Base-by-base conservation (phyloP, 2,329 filamentous ascomycete species). In the Clonostachys chloroleuca region DNA sequence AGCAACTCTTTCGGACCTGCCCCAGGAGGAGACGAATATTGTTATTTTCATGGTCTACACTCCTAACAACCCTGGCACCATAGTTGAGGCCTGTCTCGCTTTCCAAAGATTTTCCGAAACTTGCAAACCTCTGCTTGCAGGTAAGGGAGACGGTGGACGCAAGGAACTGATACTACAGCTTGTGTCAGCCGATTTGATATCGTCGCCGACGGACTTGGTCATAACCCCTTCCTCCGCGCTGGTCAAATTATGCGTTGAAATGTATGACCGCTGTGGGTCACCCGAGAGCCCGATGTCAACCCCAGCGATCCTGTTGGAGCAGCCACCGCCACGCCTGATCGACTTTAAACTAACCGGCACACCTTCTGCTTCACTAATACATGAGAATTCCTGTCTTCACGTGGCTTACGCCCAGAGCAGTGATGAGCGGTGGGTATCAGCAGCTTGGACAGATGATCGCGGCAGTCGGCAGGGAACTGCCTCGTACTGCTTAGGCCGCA, bases 301-400 rank as follows among this genome's bases (percentile, higher is more conserved):
- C 1, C 85, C 89, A 3, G 83, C 87, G 1, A 82, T 94, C 47
- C 74, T 87, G 49, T 73, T 95, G 2, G 88, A 91, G 59, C 80
- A 84, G 52, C 72, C 81, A 1, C 69, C 87, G 5, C 87, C 88
- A 12, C 81, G 85, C 24, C 76, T 74, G 30, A 86, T 95, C 45
- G 86, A 88, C 44, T 94, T 95, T 66, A 87, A 88, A 60, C 67
- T 92, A 3, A 77, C 73, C 2, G 66, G 79, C 1, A 81, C 79
- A 13, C 85, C 87, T 3, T 89, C 87, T 0, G 78, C 82, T 16
- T 87, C 89, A 16, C 69, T 92, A 6, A 72, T 94, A 46, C 81
- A 86, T 47, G 89, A 94, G 60, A 89, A 91, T 53, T 87, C 83
- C 1, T 86, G 86, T 57, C 81, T 95, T 33, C 89, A 95, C 61